Base-by-base conservation (phyloP, 1,284 basidiomycete genomes). In the Microstroma glucosiphilum region DNA sequence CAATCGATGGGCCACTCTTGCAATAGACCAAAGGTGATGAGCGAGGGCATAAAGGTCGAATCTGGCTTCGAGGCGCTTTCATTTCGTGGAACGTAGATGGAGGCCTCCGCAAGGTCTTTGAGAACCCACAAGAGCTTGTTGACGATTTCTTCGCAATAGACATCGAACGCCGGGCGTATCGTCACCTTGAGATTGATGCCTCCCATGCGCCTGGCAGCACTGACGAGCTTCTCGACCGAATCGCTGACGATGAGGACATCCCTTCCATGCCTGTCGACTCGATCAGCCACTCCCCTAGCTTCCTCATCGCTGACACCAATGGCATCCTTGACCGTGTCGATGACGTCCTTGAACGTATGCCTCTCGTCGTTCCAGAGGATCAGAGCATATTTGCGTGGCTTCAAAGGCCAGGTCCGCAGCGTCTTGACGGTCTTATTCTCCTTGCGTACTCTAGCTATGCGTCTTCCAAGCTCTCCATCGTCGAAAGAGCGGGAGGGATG, bases 291-390 rank as follows among this genome's bases (percentile, higher is more conserved):
- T 4, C 84, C 85, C 6, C 83, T 80, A 0, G 89, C 89, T 56
- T 63, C 56, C 41, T 51, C 57, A 41, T 77, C 74, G 25, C 72
- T 67, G 23, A 67, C 58, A 1, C 65, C 65, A 1, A 68, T 70
- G 9, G 69, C 72, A 26, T 75, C 71, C n/a, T 63, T 70, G 56
- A 76, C 71, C 25, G 68, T 89, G 67, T 89, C 86, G 60, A 89
- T 89, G 61, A 96, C 88, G 75, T 97, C 91, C 59, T 89, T 88
- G 72, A 90, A 90, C 1, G 91, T 92, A 80, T 97, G 96, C 72
- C 92, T 96, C 80, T 99, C 96, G 81, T 97, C 94, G 79, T 96
- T 93, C 92, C 92, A 97, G 1, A 97, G 81, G 19, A 96, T 83
- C 60, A 97, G 85, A 23, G 89, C 89, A 85, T 66, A 93, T 88